Evolutionary conservation across 2,329 filamentous ascomycete species (phyloP).

Genomic region (Pleurostoma richardsiae): DNA sequence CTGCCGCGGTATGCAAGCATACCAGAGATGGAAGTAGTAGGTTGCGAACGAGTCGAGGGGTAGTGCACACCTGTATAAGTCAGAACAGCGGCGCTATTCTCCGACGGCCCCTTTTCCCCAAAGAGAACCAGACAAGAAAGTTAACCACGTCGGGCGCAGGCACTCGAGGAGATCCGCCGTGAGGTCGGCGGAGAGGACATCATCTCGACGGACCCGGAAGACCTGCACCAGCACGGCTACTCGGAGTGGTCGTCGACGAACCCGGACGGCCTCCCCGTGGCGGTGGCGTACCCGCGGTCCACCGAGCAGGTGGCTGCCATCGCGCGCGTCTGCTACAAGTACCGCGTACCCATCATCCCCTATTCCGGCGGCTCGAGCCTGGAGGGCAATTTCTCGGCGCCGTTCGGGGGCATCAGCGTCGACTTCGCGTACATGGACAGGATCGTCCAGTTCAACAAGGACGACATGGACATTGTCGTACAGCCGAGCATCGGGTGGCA

Average conservation of each 20-base stretch:
- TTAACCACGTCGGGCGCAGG: slow-evolving; percentile 28
- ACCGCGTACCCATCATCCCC: slow-evolving; percentile 78
- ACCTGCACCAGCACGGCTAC: slow-evolving; percentile 58
- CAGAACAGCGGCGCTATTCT: neutral
- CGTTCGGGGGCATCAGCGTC: slow-evolving; percentile 80
- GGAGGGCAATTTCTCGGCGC: slow-evolving; percentile 86
- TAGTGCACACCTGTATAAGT: neutral
- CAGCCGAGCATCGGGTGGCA: slow-evolving; percentile 93
- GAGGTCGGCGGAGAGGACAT: slow-evolving; percentile 44
- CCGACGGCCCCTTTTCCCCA: too few species aligned
- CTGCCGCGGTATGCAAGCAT: slow-evolving; percentile 31
- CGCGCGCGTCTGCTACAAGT: slow-evolving; percentile 67
- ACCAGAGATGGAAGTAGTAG: slow-evolving; percentile 36
- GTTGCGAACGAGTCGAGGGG: slow-evolving; percentile 5
- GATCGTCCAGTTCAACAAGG: slow-evolving; percentile 72
- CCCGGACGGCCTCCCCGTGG: slow-evolving; percentile 54
- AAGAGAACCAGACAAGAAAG: too few species aligned
- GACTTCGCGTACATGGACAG: slow-evolving; percentile 87
- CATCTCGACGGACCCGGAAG: slow-evolving; percentile 58
- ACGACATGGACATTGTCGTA: slow-evolving; percentile 89
- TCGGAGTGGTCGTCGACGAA: slow-evolving; percentile 63
- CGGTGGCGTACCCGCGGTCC: slow-evolving; percentile 57
- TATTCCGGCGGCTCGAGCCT: slow-evolving; percentile 84
- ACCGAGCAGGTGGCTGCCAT: slow-evolving; percentile 57
- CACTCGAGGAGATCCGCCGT: slow-evolving; percentile 48